Evolutionary conservation across 768 basidiomycete genomes (phyloP).

Genomic region (Pholiota microspora): DNA sequence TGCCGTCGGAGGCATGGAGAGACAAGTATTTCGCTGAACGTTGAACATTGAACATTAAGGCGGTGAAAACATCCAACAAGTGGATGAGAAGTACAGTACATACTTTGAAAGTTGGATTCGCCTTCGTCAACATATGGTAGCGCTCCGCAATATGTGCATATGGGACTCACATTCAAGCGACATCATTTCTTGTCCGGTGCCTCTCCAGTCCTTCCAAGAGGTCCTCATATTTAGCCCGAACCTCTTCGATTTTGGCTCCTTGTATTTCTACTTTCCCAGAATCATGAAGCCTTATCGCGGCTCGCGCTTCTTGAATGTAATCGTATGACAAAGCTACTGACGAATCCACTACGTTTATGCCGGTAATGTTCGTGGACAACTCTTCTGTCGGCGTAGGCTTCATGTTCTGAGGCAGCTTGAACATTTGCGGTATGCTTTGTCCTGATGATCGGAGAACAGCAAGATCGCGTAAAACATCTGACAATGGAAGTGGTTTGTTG

Average conservation of each 20-base stretch:
- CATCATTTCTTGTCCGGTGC: constrained; percentile 7
- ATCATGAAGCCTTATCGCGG: constrained; percentile 52
- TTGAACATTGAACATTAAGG: not conserved
- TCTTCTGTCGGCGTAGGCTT: constrained; percentile 2
- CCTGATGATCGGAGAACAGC: constrained; percentile 66
- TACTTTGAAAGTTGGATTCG: not conserved
- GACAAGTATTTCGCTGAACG: no score
- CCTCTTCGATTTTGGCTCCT: constrained; percentile 52
- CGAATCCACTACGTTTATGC: constrained; percentile 25
- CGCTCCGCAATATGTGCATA: not conserved
- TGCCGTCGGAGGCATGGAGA: no score
- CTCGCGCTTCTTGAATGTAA: constrained; percentile 56
- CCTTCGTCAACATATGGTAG: not conserved
- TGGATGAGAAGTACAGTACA: no score
- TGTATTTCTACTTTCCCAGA: constrained; percentile 51
- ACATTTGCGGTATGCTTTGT: constrained; percentile 30
- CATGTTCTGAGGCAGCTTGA: constrained; percentile 7
- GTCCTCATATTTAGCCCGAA: constrained; percentile 56
- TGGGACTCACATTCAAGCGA: not conserved
- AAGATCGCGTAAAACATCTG: constrained; percentile 67
- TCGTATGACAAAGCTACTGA: constrained; percentile 55
- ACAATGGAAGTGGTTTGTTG: constrained; percentile 50
- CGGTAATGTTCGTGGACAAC: constrained; percentile 1
- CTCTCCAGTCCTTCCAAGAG: constrained; percentile 33
- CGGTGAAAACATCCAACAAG: no score